These are phyloP conservation scores for Madurella fahalii DNA, from an alignment of 2,329 filamentous ascomycete genomes.

Conservation along the genomic window DNA sequence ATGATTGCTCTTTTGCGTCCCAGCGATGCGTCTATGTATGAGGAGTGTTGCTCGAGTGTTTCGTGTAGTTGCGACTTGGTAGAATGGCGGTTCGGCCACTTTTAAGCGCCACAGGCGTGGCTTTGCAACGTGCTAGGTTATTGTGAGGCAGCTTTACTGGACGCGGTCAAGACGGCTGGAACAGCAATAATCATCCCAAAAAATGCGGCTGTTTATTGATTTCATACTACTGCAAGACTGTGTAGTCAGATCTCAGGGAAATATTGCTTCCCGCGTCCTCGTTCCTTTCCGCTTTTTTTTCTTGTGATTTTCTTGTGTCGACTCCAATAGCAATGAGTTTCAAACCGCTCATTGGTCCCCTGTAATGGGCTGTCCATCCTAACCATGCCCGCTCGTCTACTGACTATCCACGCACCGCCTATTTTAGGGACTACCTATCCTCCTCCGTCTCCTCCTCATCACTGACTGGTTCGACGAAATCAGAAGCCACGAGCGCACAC, in stretches of 20 bases:
- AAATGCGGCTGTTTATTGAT: too few relatives aligned
- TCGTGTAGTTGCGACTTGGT: neutral
- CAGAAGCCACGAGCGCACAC: neutral
- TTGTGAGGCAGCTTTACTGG: neutral
- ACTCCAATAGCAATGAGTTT: neutral
- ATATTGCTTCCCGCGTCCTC: neutral
- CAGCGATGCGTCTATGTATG: neutral
- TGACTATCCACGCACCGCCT: conserved; percentile 1
- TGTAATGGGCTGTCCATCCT: neutral
- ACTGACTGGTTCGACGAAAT: neutral
- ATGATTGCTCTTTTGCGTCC: conserved; percentile 6
- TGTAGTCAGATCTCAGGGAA: neutral
- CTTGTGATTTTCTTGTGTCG: neutral
- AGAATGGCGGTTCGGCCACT: too few relatives aligned
- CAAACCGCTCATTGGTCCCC: neutral
- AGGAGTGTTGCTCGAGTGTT: neutral
- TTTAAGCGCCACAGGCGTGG: conserved; percentile 4
- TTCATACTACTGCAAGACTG: conserved; percentile 8
- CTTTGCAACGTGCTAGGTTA: neutral
- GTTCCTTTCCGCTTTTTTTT: neutral
- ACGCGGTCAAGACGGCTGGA: too few relatives aligned
- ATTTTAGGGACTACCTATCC: neutral
- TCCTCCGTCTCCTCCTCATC: too few relatives aligned
- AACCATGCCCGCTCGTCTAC: conserved; percentile 1
- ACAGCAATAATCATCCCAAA: too few relatives aligned